Percentiles rank a stretch among this genome's conserved stretches.
These are phyloP conservation scores for Lentinula sp. DNA, from an alignment of 768 basidiomycete genomes.

Conservation along the genomic window DNA sequence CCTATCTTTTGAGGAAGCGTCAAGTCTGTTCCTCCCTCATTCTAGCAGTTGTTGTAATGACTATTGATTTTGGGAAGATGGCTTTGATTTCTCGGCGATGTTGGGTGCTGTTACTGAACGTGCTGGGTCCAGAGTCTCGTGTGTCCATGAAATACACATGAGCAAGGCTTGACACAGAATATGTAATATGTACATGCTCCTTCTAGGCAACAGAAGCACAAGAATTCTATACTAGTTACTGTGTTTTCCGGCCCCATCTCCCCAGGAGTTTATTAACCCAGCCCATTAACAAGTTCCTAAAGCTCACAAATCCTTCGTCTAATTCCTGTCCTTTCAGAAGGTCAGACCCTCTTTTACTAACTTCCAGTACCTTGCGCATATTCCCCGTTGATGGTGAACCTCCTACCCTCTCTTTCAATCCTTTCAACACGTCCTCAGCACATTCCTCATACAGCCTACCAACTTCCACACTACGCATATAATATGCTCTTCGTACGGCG, in stretches of 20 bases:
- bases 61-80: too few relatives aligned
- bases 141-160: too few relatives aligned
- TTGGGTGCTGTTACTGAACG: too few relatives aligned
- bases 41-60: too few relatives aligned
- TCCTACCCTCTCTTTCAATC: slow-evolving; percentile 17
- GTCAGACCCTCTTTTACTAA: background rate
- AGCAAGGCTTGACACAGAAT: too few relatives aligned
- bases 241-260: background rate
- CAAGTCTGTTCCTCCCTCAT: too few relatives aligned
- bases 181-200: too few relatives aligned
- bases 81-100: too few relatives aligned
- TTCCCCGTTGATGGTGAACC: background rate
- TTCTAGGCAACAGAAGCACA: too few relatives aligned
- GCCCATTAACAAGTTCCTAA: background rate
- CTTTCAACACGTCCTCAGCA: slow-evolving; percentile 45
- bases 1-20: too few relatives aligned
- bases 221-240: background rate
- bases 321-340: background rate
- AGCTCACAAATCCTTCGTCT: background rate
- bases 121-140: too few relatives aligned
- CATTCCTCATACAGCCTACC: slow-evolving; percentile 43
- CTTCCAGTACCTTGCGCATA: background rate
- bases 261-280: background rate
- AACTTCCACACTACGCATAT: slow-evolving; percentile 54
- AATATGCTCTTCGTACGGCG: slow-evolving; percentile 61